Base-by-base conservation (phyloP, 495 filamentous ascomycete species). In the Aspergillus egyptiacus region DNA sequence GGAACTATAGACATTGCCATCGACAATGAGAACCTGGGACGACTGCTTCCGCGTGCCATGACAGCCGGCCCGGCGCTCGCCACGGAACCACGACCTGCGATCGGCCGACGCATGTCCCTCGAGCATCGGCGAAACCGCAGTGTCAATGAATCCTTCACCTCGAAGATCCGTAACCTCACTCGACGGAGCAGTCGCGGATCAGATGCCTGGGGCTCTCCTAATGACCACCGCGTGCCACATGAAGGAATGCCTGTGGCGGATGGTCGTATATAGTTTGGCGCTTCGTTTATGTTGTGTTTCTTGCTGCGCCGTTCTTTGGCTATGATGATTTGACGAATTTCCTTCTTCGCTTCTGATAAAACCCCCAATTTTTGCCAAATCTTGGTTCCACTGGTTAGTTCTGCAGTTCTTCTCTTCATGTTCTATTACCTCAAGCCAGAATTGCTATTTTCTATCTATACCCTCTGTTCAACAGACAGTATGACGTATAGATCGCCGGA, bases 1-100 rank as follows among this genome's bases (percentile, higher is more conserved):
- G 84, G 77, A 5, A 80, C 80, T 17, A 88, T 88, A 45, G 82
- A 86, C 51, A 83, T 88, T 51, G 82, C 82, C n/a, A 82, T 87
- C 64, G 83, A 89, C 15, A 82, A 68, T 51, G 48, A 70, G 36
- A 54, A 68, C 14, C 48, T 68, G 30, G 69, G 64, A 9, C 59
- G 58, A 38, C 45, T 66, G 4, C 60, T 70, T 30, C 65, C 65
- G 15, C 70, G 68, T 6, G 67, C 68, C 13, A 69, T 71, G 65
- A 72, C 70, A 0, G 67, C 66, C 6, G 68, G 58, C 5, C 69
- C 72, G 1, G 48, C 67, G 3, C 32, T 63, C 7, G 58, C 37
- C 25, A 51, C 51, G 11, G 58, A 64, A 14, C 53, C 52, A 10
- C 60, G 54, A 20, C 60, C 48, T 8, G 57, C 31, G 10, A 35